These are phyloP conservation scores for Acanthamoeba castellanii DNA, from an alignment of 208 protist genomes.

Conservation along the genomic window DNA sequence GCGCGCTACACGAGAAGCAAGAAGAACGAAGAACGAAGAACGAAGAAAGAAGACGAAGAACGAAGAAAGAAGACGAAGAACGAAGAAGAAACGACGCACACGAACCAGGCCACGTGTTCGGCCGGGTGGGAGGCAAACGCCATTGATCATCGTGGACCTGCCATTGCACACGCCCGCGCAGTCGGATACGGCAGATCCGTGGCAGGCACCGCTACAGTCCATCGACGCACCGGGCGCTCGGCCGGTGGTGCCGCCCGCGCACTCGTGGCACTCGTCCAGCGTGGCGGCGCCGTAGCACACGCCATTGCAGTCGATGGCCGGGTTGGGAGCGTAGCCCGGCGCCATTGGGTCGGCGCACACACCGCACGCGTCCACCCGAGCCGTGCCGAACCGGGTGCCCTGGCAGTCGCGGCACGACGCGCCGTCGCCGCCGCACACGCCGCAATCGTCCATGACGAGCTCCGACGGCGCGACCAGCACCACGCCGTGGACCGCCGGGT, in stretches of 20 bases:
- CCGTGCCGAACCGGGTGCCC: not conserved
- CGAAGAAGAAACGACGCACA: not conserved
- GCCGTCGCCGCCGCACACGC: conserved; percentile 44
- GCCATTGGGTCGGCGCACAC: not conserved
- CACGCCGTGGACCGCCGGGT: not conserved
- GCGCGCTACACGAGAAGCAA: no score
- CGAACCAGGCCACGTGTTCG: not conserved
- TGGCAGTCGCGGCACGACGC: not conserved
- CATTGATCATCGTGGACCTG: not conserved
- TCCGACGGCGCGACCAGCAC: not conserved
- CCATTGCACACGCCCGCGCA: conserved; percentile 7
- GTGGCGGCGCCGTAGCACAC: not conserved
- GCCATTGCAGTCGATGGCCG: not conserved
- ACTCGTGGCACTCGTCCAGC: not conserved
- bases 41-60: no score
- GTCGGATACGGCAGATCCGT: not conserved
- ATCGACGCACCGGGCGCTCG: not conserved
- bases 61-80: not conserved
- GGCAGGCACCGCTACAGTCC: conserved; percentile 22
- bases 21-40: no score
- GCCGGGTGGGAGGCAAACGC: not conserved
- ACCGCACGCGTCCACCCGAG: not conserved
- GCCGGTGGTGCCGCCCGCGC: not conserved
- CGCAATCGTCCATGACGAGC: not conserved
- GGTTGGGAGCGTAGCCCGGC: not conserved